Evolutionary conservation across 2,329 filamentous ascomycete species (phyloP), one percentile per base, ranked within the genome.

Genomic region (Aureobasidium vineae): DNA sequence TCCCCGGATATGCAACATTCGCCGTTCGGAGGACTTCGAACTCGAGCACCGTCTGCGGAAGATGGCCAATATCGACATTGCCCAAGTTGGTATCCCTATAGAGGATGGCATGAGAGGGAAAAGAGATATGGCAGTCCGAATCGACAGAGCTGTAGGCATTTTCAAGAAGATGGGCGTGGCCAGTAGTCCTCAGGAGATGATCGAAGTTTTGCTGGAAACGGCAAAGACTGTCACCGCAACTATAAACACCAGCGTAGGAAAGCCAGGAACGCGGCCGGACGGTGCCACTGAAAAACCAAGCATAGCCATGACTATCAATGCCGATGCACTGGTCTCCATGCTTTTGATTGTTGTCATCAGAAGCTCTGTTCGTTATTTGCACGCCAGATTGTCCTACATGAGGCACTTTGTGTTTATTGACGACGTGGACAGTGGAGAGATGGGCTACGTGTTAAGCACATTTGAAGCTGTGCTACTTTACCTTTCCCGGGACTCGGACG

Each of bases 371-470:
- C 88, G 90, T 67, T 89, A 97, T 77, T 82, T 99, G 10, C 91
- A 97, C 72, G 92, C 95, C 3, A 86, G 94, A 23, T 80, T 99
- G 54, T 83, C 90, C n/a, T 99, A 98, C 75, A 97, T 98, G 84
- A 90, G 94, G 50, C 92, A 96, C 73, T 99, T 97, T 74, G 95
- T 97, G 71, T 99, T 97, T 77, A 93, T 97, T 60, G 95, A 98
- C 72, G 95, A 99, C 78, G 92, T 99, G 10, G 95, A 99, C 71
- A 96, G 88, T 68, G 95, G 95, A 57, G 95, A 99, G 78, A 89
- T 96, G 82, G 95, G 95, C 10, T 99, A 99, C 77, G 93, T 94
- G 0, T 78, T 99, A 60, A 98, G 94, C 77, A 99, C 95, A 0
- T 91, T 98, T 68, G 95, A 99, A 77, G 95, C 92, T 7, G 95